phyloP scores from a whole-genome alignment of 1,284 basidiomycete genomes.

The Tilletia indica region DNA sequence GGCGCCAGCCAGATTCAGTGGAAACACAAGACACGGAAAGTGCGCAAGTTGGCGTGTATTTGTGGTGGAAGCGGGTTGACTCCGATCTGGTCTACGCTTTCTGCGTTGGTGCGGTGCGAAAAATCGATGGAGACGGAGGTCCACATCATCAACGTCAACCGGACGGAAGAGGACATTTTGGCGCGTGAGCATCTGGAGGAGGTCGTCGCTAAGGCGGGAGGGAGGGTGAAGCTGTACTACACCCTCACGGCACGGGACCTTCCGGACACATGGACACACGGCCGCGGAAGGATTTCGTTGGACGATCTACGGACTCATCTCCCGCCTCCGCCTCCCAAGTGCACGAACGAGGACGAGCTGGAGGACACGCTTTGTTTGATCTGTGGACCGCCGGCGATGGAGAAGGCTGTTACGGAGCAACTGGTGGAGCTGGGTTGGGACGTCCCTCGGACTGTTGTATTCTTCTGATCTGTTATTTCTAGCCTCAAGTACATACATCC shows the following conservation, averaged over 20 bases:
- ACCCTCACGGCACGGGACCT: constrained; percentile 57
- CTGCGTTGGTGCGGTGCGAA: constrained; percentile 57
- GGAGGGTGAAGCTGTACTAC: constrained; percentile 61
- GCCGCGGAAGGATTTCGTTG: constrained; percentile 60
- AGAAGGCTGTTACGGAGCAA: constrained; percentile 34
- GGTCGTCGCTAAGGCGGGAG: constrained; percentile 53
- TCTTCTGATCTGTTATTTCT: constrained; percentile 33
- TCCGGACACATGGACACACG: constrained; percentile 59
- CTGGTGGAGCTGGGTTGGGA: constrained; percentile 47
- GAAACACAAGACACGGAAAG: constrained; percentile 57
- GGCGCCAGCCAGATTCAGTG: constrained; percentile 59
- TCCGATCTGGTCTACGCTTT: constrained; percentile 60
- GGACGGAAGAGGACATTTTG: constrained; percentile 61
- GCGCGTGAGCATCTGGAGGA: constrained; percentile 63
- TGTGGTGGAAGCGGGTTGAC: constrained; percentile 68
- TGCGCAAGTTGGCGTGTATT: constrained; percentile 64
- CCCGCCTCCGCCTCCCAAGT: constrained; percentile 34
- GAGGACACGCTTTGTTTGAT: constrained; percentile 60
- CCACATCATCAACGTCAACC: constrained; percentile 64
- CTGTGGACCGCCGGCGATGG: constrained; percentile 63
- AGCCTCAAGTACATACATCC: no score
- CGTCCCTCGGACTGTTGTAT: constrained; percentile 40
- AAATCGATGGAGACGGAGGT: constrained; percentile 57
- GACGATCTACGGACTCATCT: constrained; percentile 59
- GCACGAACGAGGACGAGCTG: constrained; percentile 25